Conservation (phyloP, 257 asterid species). For the Mitragyna speciosa region DNA sequence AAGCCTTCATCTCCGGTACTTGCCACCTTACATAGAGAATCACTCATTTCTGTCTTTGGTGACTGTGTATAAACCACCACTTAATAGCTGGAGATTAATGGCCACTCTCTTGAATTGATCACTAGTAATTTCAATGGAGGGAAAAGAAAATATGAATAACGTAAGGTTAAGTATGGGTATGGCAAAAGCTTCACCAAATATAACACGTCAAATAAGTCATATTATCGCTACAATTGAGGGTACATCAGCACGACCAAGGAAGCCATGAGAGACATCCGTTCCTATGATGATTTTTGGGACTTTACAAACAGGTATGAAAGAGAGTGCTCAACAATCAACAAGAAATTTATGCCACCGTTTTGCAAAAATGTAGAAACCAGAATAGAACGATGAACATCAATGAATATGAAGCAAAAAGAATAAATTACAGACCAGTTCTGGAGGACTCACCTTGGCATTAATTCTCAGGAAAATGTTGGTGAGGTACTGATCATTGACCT, state of each 20-base stretch:
- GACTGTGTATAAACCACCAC: slow-evolving; percentile 73
- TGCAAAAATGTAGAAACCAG: slow-evolving; percentile 25
- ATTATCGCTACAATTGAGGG: slow-evolving; percentile 76
- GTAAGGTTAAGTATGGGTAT: too few relatives aligned
- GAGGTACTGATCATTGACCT: slow-evolving; percentile 65
- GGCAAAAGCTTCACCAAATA: too few relatives aligned
- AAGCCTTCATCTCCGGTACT: slow-evolving; percentile 49
- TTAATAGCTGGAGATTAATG: slow-evolving; percentile 54
- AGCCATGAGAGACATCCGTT: slow-evolving; percentile 89
- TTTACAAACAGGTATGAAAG: slow-evolving; percentile 37
- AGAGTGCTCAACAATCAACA: slow-evolving; percentile 39
- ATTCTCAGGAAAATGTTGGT: slow-evolving; percentile 68
- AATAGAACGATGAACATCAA: neutral
- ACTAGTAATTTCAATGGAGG: slow-evolving; percentile 34
- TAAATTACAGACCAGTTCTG: too few relatives aligned
- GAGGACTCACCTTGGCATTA: slow-evolving; percentile 50
- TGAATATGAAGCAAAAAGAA: neutral
- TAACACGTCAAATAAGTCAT: neutral
- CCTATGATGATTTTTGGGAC: slow-evolving; percentile 66
- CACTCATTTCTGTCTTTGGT: slow-evolving; percentile 64
- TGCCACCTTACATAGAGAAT: slow-evolving; percentile 44
- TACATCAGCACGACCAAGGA: slow-evolving; percentile 67
- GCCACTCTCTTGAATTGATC: slow-evolving; percentile 75
- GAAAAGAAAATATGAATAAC: slow-evolving; percentile 1
- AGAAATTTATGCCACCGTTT: slow-evolving; percentile 77